Evolutionary conservation across 257 asterid species (phyloP), one percentile per base, ranked within the genome.

Genomic region (Solanum ahanhuiri): DNA sequence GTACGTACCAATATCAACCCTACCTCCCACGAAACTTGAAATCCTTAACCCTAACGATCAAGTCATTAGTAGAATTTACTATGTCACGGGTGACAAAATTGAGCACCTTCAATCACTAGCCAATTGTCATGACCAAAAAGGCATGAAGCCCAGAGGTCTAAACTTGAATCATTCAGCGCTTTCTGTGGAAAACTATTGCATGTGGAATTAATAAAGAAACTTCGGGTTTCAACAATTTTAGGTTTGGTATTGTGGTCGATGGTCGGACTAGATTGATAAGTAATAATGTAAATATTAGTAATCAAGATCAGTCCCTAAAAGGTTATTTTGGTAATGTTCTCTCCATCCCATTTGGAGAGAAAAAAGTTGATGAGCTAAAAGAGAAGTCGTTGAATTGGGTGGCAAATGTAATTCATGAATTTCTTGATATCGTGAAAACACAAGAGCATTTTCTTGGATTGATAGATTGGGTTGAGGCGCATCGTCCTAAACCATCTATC

Each of bases 151-250:
- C 2, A 87, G 22, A 89, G 91, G 83, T 51, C 89, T 5, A 95
- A 95, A 86, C 83, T 95, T 28, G 97, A 92, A 86, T 93, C 97
- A 0, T 93, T 95, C 87, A 89, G 92, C 69, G 95, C 95, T 17
- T 95, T 90, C 83, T 95, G 1, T 95, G 98, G 98, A 94, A 93
- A 84, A 73, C 60, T 23, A 58, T 95, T 0, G 94, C 83, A 5
- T 23, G 37, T 39, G 70, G 23, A 45, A 28, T n/a, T 28, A 31
- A 31, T 41, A 20, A 45, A 28, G 83, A 69, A 33, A 23, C 23
- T 0, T 20, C 20, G 4, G 12, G 15, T 25, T 81, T 34, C 11
- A 75, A 75, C 43, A 51, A 31, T 15, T 86, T 82, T 11, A 77
- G 81, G 85, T 35, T 79, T 23, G 86, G 88, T 6, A 43, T 86